These are phyloP conservation scores for Phytopythium boreale DNA, from an alignment of 352 stramenopile species.

Conservation along the genomic window DNA sequence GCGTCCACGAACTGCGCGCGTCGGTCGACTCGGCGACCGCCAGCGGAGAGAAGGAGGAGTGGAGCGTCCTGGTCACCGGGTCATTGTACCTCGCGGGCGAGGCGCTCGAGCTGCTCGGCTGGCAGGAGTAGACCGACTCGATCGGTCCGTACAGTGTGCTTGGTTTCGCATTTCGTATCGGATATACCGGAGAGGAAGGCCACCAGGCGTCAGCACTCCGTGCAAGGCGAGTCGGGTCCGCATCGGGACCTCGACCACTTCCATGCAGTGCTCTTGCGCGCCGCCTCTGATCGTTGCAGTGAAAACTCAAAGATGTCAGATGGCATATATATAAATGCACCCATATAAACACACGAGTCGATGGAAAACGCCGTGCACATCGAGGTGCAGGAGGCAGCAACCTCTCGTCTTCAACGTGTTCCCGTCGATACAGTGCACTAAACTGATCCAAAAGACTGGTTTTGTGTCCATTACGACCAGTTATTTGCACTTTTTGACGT, in stretches of 20 bases:
- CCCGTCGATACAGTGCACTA: neutral
- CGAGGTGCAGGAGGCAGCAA: too few relatives aligned
- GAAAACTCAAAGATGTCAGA: neutral
- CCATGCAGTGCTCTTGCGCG: slow-evolving; percentile 18
- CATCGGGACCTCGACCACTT: slow-evolving; percentile 6
- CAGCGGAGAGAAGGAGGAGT: slow-evolving; percentile 29
- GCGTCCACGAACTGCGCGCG: slow-evolving; percentile 47
- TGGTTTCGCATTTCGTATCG: neutral
- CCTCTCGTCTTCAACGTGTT: neutral
- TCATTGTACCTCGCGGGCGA: slow-evolving; percentile 76
- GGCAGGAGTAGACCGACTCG: slow-evolving; percentile 42
- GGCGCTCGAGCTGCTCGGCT: slow-evolving; percentile 54
- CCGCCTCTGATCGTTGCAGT: neutral
- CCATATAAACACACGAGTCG: neutral
- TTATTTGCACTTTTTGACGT: neutral
- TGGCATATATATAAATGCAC: slow-evolving; percentile 9
- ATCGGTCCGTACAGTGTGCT: neutral
- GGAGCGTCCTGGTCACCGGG: slow-evolving; percentile 66
- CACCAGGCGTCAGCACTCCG: slow-evolving; percentile 10
- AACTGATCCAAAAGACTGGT: neutral
- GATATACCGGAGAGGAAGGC: neutral
- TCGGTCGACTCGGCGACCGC: slow-evolving; percentile 18
- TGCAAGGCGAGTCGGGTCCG: slow-evolving; percentile 19
- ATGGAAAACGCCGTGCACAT: neutral
- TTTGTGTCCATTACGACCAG: neutral